Percentiles rank a stretch among this genome's conserved stretches.
Evolutionary conservation across 2,329 filamentous ascomycete genomes (phyloP).

Genomic region (Chalaropsis ovoidea): DNA sequence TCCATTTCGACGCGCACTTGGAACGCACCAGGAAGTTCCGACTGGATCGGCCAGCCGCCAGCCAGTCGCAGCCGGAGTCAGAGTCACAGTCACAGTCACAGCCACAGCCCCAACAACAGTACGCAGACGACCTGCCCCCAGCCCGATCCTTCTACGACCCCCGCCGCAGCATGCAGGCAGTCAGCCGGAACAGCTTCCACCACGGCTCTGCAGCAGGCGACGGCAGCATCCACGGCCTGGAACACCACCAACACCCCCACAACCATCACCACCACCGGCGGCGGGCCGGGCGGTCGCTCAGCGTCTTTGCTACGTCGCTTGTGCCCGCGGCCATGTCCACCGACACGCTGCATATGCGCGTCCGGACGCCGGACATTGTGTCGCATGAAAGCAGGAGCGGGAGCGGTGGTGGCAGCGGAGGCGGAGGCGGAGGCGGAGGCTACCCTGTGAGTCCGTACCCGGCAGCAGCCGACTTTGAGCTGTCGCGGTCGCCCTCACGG

Average conservation of each 20-base stretch:
- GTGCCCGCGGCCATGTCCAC: slow-evolving; percentile 1
- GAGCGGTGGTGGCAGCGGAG: not conserved
- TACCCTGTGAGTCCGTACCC: not conserved
- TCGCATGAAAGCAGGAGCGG: not conserved
- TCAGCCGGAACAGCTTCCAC: slow-evolving; percentile 1
- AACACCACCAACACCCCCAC: not conserved
- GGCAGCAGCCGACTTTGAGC: slow-evolving; percentile 5
- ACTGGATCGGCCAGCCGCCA: not conserved
- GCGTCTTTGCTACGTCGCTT: not conserved
- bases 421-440: not conserved
- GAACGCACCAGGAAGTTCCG: not conserved
- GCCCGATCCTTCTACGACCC: slow-evolving; percentile 19
- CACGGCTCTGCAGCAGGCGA: not conserved
- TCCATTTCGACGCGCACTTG: slow-evolving; percentile 14
- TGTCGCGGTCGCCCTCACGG: not conserved
- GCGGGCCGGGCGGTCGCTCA: not conserved
- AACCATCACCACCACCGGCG: not conserved
- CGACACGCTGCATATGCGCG: not conserved
- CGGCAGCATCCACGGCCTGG: not conserved
- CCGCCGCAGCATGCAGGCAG: slow-evolving; percentile 7
- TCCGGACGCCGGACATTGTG: slow-evolving; percentile 4
- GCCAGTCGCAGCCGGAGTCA: slow-evolving; percentile 8
- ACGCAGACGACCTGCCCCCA: not conserved
- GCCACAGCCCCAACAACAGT: slow-evolving; percentile 12
- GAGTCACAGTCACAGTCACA: not conserved